Evolutionary conservation across 2,329 filamentous ascomycete species (phyloP).

Genomic region (Aspergillus brasiliensis): DNA sequence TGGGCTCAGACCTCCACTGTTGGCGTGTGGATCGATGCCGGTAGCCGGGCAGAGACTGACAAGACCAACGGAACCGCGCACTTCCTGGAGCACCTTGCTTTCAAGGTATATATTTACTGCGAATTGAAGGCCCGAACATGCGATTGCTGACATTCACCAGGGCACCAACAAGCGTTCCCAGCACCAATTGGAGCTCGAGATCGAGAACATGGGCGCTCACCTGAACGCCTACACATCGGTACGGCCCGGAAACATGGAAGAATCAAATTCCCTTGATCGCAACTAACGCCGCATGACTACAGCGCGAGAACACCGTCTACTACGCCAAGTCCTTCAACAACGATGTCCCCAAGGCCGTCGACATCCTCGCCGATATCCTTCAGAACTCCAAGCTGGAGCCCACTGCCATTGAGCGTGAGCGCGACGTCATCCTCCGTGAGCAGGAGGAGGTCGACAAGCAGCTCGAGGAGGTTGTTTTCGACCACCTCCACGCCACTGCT

Average conservation of each 20-base stretch:
- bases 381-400: slow-evolving; percentile 98
- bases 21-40: slow-evolving; percentile 99
- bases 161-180: slow-evolving; percentile 93
- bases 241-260: slow-evolving; percentile 45
- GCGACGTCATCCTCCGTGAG: slow-evolving; percentile 97
- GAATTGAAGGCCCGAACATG: not conserved
- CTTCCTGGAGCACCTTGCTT: slow-evolving; percentile 99
- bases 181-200: slow-evolving; percentile 97
- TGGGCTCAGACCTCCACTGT: slow-evolving; percentile 98
- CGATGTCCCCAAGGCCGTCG: slow-evolving; percentile 93
- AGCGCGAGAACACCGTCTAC: slow-evolving; percentile 99
- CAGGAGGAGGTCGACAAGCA: slow-evolving; percentile 99
- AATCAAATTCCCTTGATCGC: slow-evolving; percentile 14
- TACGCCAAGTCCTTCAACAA: slow-evolving; percentile 99
- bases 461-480: slow-evolving; percentile 98
- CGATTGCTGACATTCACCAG: slow-evolving; percentile 41
- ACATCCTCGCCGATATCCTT: slow-evolving; percentile 98
- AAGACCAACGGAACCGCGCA: slow-evolving; percentile 99
- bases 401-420: slow-evolving; percentile 91
- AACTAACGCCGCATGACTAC: slow-evolving; percentile 30
- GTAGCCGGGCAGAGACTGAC: slow-evolving; percentile 95
- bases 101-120: slow-evolving; percentile 71
- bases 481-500: slow-evolving; percentile 97
- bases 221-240: slow-evolving; percentile 99
- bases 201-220: slow-evolving; percentile 99